Evolutionary conservation across 345 rosid genomes (phyloP).

Genomic region (Euphorbia lathyris): DNA sequence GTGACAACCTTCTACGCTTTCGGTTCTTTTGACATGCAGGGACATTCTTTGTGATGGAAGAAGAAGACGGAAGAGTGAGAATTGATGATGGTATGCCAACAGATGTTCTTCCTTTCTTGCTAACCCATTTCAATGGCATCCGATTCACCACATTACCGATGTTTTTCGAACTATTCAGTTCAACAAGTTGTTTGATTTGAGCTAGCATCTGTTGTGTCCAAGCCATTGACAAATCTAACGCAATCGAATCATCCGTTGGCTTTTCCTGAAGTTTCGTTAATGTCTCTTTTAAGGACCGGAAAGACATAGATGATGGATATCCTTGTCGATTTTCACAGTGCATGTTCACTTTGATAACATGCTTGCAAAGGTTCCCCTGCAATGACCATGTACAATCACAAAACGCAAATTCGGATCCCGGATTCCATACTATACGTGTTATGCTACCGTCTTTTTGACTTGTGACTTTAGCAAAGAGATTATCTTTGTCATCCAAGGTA

Average conservation of each 20-base stretch:
- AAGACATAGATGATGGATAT: conserved; percentile 60
- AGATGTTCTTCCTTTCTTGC: conserved; percentile 72
- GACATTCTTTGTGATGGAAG: conserved; percentile 26
- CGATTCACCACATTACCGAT: conserved; percentile 57
- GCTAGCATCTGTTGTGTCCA: conserved; percentile 74
- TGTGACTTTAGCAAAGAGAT: conserved; percentile 56
- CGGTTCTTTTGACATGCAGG: conserved; percentile 29
- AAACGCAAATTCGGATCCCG: conserved; percentile 90
- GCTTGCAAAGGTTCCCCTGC: conserved; percentile 96
- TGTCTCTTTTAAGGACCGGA: conserved; percentile 53
- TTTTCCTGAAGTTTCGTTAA: conserved; percentile 48
- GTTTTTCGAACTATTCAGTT: conserved; percentile 49
- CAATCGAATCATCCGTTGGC: conserved; percentile 75
- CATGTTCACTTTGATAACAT: conserved; percentile 79
- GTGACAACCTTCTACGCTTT: conserved; percentile 51
- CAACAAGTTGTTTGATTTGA: conserved; percentile 73
- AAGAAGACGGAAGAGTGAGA: conserved; percentile 31
- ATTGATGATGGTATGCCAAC: conserved; percentile 66
- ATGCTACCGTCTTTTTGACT: conserved; percentile 58
- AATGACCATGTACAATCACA: conserved; percentile 89
- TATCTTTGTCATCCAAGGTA: conserved; percentile 46
- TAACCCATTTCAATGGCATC: conserved; percentile 73
- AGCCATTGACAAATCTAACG: conserved; percentile 66
- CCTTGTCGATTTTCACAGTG: conserved; percentile 44
- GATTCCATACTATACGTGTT: conserved; percentile 73